Conservation (phyloP, 768 basidiomycete genomes). For the Trametes punicea region DNA sequence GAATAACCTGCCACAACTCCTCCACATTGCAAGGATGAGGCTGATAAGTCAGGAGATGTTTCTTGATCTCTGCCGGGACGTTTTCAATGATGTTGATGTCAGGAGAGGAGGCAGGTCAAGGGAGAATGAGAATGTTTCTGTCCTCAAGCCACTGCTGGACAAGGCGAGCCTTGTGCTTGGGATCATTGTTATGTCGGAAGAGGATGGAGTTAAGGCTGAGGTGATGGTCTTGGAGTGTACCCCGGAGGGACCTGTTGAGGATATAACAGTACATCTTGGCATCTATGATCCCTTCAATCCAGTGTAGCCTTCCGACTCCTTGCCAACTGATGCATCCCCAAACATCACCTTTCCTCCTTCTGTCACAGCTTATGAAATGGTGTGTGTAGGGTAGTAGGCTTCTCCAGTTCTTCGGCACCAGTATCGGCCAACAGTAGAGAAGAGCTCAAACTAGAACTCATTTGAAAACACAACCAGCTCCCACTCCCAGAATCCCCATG, state of each 20-base stretch:
- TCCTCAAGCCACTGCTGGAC: slow-evolving; percentile 30
- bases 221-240: slow-evolving; percentile 26
- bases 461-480: slow-evolving; percentile 6
- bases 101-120: slow-evolving; percentile 33
- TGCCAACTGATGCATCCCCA: slow-evolving; percentile 35
- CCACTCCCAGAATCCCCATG: neutral
- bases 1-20: slow-evolving; percentile 22
- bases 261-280: slow-evolving; percentile 28
- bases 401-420: slow-evolving; percentile 32
- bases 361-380: slow-evolving; percentile 32
- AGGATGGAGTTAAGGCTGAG: slow-evolving; percentile 19
- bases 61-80: slow-evolving; percentile 33
- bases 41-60: slow-evolving; percentile 8
- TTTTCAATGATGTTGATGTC: slow-evolving; percentile 37
- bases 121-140: slow-evolving; percentile 28
- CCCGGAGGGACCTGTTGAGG: slow-evolving; percentile 29
- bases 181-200: slow-evolving; percentile 39
- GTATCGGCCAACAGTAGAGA: slow-evolving; percentile 20
- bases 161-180: slow-evolving; percentile 34
- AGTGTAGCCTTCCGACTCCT: slow-evolving; percentile 29
- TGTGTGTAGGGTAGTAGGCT: slow-evolving; percentile 10
- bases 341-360: slow-evolving; percentile 36
- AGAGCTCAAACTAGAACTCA: slow-evolving; percentile 9
- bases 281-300: slow-evolving; percentile 35
- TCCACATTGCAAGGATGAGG: slow-evolving; percentile 20